Conservation (phyloP, 495 filamentous ascomycete genomes). For the Penicillium flavigenum region DNA sequence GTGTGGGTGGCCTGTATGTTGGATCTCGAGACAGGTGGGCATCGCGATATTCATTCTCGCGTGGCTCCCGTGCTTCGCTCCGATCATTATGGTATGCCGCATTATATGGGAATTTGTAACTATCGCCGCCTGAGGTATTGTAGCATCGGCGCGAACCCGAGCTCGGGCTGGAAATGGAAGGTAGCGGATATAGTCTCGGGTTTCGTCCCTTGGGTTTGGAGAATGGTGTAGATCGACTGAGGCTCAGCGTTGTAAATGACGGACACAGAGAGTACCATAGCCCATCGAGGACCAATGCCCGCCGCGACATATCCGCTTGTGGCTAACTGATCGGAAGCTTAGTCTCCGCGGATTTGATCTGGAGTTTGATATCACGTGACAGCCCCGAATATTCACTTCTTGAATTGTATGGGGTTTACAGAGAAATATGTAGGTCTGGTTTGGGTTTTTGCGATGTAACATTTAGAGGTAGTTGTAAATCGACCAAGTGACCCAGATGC, state of each 20-base stretch:
- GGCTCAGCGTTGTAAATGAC: constrained; percentile 38
- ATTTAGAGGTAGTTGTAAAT: constrained; percentile 25
- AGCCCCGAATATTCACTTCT: background rate
- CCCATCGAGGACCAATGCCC: constrained; percentile 55
- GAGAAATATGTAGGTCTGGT: constrained; percentile 2
- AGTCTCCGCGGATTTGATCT: constrained; percentile 16
- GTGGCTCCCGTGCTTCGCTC: background rate
- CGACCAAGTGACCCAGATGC: constrained; percentile 34
- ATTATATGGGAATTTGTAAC: background rate
- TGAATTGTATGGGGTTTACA: background rate
- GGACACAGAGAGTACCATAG: constrained; percentile 69
- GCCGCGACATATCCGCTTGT: constrained; percentile 44
- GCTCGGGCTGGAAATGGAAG: constrained; percentile 12
- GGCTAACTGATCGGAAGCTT: background rate
- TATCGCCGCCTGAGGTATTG: constrained; percentile 16
- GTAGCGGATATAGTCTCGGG: constrained; percentile 7
- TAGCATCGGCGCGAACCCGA: constrained; percentile 26
- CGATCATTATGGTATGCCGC: background rate
- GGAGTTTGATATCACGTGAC: constrained; percentile 23
- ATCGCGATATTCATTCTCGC: background rate
- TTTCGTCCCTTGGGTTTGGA: constrained; percentile 15
- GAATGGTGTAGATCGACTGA: constrained; percentile 18
- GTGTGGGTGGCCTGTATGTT: constrained; percentile 1
- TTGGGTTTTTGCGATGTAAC: constrained; percentile 18
- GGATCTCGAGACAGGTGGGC: background rate